These are phyloP conservation scores for Ophiostoma ulmi DNA, from an alignment of 2,329 filamentous ascomycete species.

Conservation along the genomic window DNA sequence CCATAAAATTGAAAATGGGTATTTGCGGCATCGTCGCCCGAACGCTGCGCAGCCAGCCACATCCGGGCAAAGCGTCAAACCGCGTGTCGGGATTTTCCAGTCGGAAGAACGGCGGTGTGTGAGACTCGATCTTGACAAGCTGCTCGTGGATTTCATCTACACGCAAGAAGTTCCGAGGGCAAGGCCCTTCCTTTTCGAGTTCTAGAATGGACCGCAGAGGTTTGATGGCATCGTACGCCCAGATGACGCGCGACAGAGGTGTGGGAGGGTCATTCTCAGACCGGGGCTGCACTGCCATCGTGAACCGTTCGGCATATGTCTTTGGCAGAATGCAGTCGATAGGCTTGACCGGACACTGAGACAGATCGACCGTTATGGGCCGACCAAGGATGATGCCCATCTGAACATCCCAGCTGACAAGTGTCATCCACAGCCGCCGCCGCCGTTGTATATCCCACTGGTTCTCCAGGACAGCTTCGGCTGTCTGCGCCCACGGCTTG, in stretches of 20 bases:
- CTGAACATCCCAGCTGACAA: slow-evolving; percentile 52
- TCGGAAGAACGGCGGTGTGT: slow-evolving; percentile 50
- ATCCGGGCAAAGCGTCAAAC: slow-evolving; percentile 51
- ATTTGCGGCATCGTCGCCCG: slow-evolving; percentile 46
- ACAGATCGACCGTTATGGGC: slow-evolving; percentile 51
- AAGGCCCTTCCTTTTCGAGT: slow-evolving; percentile 50
- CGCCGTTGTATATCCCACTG: slow-evolving; percentile 55
- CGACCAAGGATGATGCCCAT: slow-evolving; percentile 51
- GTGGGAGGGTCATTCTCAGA: slow-evolving; percentile 51
- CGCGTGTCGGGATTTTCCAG: slow-evolving; percentile 52
- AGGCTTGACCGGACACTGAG: slow-evolving; percentile 45
- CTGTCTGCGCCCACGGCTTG: slow-evolving; percentile 41
- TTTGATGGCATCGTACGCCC: slow-evolving; percentile 45
- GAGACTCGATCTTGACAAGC: slow-evolving; percentile 45
- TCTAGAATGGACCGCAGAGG: slow-evolving; percentile 50
- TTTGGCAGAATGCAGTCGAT: slow-evolving; percentile 49
- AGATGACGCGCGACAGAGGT: slow-evolving; percentile 50
- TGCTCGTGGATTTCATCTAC: slow-evolving; percentile 51
- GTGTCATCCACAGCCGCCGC: slow-evolving; percentile 52
- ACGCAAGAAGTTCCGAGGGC: slow-evolving; percentile 37
- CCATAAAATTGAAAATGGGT: slow-evolving; percentile 52
- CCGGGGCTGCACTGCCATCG: slow-evolving; percentile 45
- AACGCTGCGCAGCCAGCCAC: slow-evolving; percentile 47
- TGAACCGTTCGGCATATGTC: slow-evolving; percentile 37
- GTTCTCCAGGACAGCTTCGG: slow-evolving; percentile 49